A percentile compares a stretch with the other conserved stretches of the same genome.
Evolutionary conservation across 2,329 filamentous ascomycete genomes (phyloP).

Genomic region (Ascochyta pisi): DNA sequence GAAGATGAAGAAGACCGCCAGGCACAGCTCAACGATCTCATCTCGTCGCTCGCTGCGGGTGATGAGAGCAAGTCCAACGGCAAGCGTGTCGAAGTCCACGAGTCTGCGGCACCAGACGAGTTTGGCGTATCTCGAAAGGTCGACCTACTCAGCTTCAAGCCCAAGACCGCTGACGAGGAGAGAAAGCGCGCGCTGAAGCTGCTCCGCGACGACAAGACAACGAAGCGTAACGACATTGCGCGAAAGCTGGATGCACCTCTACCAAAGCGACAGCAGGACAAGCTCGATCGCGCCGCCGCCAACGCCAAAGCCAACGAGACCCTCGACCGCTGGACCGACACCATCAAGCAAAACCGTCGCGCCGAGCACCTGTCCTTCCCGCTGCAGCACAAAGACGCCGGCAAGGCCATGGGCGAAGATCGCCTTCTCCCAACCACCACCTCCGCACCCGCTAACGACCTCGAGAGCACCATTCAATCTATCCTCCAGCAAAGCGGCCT

Average conservation of each 20-base stretch:
- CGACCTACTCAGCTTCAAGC: slow-evolving; percentile 76
- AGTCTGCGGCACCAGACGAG: slow-evolving; percentile 68
- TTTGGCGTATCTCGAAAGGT: slow-evolving; percentile 70
- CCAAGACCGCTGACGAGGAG: slow-evolving; percentile 73
- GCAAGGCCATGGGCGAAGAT: slow-evolving; percentile 66
- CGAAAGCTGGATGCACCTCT: slow-evolving; percentile 83
- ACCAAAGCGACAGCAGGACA: slow-evolving; percentile 84
- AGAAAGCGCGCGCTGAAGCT: slow-evolving; percentile 82
- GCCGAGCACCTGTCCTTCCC: slow-evolving; percentile 92
- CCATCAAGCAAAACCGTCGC: slow-evolving; percentile 89
- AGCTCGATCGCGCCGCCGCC: slow-evolving; percentile 79
- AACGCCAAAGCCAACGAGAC: slow-evolving; percentile 93
- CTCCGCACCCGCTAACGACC: slow-evolving; percentile 74
- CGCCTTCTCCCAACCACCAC: slow-evolving; percentile 65
- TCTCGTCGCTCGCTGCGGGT: slow-evolving; percentile 67
- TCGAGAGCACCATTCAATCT: slow-evolving; percentile 84
- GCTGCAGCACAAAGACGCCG: slow-evolving; percentile 73
- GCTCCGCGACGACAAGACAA: slow-evolving; percentile 69
- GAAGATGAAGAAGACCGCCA: slow-evolving; percentile 60
- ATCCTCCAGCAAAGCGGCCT: slow-evolving; percentile 92
- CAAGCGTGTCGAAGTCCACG: slow-evolving; percentile 57
- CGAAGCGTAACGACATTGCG: slow-evolving; percentile 61
- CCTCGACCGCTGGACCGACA: slow-evolving; percentile 89
- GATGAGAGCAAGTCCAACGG: slow-evolving; percentile 43
- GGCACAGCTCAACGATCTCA: slow-evolving; percentile 71